These are phyloP conservation scores for Coelastrella sp. DNA, from an alignment of 139 green algal genomes.

Conservation along the genomic window DNA sequence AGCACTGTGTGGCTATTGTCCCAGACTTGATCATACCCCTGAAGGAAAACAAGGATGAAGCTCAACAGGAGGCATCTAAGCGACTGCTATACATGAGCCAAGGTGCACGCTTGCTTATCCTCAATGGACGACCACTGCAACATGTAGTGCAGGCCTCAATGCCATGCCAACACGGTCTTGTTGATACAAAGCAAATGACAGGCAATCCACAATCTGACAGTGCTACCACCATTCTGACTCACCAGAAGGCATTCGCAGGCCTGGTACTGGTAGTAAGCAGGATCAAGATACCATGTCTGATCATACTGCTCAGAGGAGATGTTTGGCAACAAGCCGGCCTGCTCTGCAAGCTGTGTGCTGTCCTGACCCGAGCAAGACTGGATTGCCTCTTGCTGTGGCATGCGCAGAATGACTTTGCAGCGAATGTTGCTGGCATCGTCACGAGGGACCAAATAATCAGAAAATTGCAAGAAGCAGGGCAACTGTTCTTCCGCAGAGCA, in stretches of 20 bases:
- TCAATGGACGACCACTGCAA: too few relatives aligned
- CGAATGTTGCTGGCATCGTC: constrained; percentile 26
- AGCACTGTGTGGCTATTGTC: neutral
- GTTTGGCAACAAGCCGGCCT: neutral
- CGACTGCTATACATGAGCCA: too few relatives aligned
- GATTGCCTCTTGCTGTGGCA: neutral
- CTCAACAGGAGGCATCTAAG: too few relatives aligned
- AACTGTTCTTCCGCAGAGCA: constrained; percentile 13
- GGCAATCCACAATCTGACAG: too few relatives aligned
- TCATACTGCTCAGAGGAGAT: neutral
- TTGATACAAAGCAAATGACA: too few relatives aligned
- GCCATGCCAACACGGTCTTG: too few relatives aligned
- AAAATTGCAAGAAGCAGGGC: constrained; percentile 38
- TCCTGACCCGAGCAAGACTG: neutral
- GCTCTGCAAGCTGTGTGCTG: neutral
- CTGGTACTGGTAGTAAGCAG: constrained; percentile 39
- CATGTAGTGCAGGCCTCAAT: too few relatives aligned
- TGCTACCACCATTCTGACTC: neutral
- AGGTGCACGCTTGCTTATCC: too few relatives aligned
- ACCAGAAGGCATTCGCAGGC: constrained; percentile 41
- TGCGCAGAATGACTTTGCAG: constrained; percentile 13
- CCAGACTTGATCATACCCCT: constrained; percentile 18
- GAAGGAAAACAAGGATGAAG: too few relatives aligned
- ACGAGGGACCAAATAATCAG: neutral
- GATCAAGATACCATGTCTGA: constrained; percentile 38